Evolutionary conservation across 768 basidiomycete species (phyloP).

Genomic region (Tricholoma bakamatsutake): DNA sequence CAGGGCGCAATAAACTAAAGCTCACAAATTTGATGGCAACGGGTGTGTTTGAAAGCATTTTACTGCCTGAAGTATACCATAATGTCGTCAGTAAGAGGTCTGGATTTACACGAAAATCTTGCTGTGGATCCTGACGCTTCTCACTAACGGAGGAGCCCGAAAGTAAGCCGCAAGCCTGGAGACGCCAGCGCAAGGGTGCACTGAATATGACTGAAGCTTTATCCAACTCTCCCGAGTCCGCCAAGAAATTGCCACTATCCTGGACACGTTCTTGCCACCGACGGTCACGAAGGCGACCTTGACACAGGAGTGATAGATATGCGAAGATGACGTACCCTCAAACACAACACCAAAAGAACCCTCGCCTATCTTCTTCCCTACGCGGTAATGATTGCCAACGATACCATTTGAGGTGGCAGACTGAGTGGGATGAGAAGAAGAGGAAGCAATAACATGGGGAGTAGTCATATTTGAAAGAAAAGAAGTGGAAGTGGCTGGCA

Average conservation of each 20-base stretch:
- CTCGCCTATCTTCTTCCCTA: conserved; percentile 99
- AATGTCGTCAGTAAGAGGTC: conserved; percentile 3
- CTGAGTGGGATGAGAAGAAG: conserved; percentile 62
- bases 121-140: not conserved
- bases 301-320: not conserved
- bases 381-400: conserved; percentile 76
- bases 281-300: not conserved
- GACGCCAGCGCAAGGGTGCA: not conserved
- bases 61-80: conserved; percentile 52
- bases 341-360: conserved; percentile 99
- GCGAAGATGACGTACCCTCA: conserved; percentile 55
- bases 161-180: not conserved
- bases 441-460: conserved; percentile 79
- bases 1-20: conserved; percentile 13
- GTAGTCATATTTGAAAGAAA: conserved; percentile 52
- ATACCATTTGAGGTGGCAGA: conserved; percentile 63
- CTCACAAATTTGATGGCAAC: conserved; percentile 97
- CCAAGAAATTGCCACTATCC: not conserved
- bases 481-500: conserved; percentile 9
- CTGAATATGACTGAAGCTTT: no score
- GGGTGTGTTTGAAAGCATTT: conserved; percentile 77
- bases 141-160: not conserved
- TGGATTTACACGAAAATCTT: not conserved
- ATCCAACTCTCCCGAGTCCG: not conserved
- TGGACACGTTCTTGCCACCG: not conserved